Base-by-base conservation (phyloP, 2,329 filamentous ascomycete genomes). In the Aspergillus puulaauensis region DNA sequence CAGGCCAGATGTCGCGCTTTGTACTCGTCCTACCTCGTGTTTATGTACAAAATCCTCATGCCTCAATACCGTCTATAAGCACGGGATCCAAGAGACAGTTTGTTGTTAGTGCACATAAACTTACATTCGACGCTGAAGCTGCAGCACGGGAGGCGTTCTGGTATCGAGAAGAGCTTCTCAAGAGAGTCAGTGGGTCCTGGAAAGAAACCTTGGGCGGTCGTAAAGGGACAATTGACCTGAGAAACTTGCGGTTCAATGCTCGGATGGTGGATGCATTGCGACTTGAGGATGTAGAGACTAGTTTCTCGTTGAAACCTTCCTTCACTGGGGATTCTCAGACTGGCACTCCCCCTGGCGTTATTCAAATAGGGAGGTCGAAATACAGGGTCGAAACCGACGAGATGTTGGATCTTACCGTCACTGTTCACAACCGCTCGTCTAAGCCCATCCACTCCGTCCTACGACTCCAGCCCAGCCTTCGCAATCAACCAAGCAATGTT, bases 71-170 rank as follows among this genome's bases (percentile, higher is more conserved):
- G 1, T 88, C 86, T 1, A 80, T 96, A 9, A 92, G 93, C 64
- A 89, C 89, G 0, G 86, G 88, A 0, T 86, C 89, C n/a, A 89
- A 91, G 69, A 85, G 92, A n/a, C 93, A 97, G 69, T 97, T 96
- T 67, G 90, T 97, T 31, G 90, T 96, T 44, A 95, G 90, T 73
- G 85, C 87, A 15, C 87, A 86, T 69, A 90, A 90, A 66, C 85
- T 93, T 56, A 88, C 89, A 0, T 90, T 91, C 0, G 91, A 95
- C 62, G 84, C 83, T 44, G 93, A 97, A 75, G 85, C 90, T 35
- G 84, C 86, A 12, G 89, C 83, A 59, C 83, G 93, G 52, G 91
- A 96, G 75, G 86, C 88, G 0, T 97, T 97, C 72, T 97, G 93
- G 93, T 96, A 91, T 73, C 86, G 92, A 15, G 90, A 96, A 72